These are phyloP conservation scores for Phytophthora quininea DNA, from an alignment of 352 stramenopile genomes.

Conservation along the genomic window DNA sequence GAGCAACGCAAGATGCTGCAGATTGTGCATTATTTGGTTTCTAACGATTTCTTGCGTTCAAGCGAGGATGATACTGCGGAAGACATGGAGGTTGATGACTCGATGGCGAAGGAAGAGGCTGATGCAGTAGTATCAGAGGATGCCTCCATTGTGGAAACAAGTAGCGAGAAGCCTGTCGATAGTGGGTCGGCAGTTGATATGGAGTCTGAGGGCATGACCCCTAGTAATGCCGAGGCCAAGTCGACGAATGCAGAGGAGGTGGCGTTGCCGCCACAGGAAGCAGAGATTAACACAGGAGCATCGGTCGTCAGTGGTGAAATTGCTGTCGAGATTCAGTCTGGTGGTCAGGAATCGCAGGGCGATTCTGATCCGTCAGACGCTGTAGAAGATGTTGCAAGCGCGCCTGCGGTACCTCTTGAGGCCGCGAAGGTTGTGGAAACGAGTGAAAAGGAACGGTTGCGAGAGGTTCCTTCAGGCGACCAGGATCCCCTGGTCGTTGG, in stretches of 20 bases:
- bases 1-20: constrained; percentile 83
- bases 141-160: not conserved
- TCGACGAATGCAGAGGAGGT: constrained; percentile 11
- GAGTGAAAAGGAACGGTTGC: constrained; percentile 10
- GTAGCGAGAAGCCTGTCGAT: constrained; percentile 32
- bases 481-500: constrained; percentile 8
- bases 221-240: constrained; percentile 10
- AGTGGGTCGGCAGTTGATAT: constrained; percentile 10
- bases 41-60: constrained; percentile 61
- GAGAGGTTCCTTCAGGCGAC: constrained; percentile 15
- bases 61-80: constrained; percentile 9
- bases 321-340: constrained; percentile 29
- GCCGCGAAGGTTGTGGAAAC: constrained; percentile 7
- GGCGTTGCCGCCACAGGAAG: constrained; percentile 1
- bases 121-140: constrained; percentile 29
- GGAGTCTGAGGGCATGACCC: constrained; percentile 7
- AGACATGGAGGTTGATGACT: constrained; percentile 9
- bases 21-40: constrained; percentile 70
- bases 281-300: constrained; percentile 11
- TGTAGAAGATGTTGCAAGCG: constrained; percentile 10
- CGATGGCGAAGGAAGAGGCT: constrained; percentile 16
- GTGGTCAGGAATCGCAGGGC: constrained; percentile 30
- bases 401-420: constrained; percentile 4
- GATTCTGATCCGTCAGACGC: constrained; percentile 14
- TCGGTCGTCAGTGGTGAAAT: constrained; percentile 14